Percentiles rank a stretch among this genome's conserved stretches.
These are phyloP conservation scores for Ramaria sp. DNA, from an alignment of 768 basidiomycete species.

Conservation along the genomic window DNA sequence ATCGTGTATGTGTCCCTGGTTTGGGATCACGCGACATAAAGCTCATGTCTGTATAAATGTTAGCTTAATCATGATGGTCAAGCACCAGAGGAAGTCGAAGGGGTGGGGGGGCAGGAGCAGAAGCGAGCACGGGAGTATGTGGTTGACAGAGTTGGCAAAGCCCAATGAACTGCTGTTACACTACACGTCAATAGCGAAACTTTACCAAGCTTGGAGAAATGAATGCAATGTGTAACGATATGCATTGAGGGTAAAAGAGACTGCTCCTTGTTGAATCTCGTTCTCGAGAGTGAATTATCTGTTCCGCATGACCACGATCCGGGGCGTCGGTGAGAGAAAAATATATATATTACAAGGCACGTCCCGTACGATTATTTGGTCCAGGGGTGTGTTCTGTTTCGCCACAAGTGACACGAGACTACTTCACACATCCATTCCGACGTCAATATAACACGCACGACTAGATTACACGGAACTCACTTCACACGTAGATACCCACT, in stretches of 20 bases:
- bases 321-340: background rate
- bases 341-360: background rate
- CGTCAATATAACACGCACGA: too few species aligned
- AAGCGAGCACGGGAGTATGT: constrained; percentile 70
- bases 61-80: constrained; percentile 78
- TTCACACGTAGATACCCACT: constrained; percentile 29
- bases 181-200: too few species aligned
- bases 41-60: background rate
- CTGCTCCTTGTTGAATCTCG: background rate
- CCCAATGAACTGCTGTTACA: constrained; percentile 17
- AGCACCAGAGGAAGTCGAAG: constrained; percentile 81
- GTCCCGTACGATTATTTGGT: background rate
- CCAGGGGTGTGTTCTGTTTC: background rate
- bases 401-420: background rate
- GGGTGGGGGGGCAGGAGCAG: constrained; percentile 88
- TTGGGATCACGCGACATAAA: background rate
- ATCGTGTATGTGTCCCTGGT: constrained; percentile 46
- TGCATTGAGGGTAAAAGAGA: too few species aligned
- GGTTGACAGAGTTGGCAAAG: constrained; percentile 57
- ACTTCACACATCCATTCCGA: too few species aligned
- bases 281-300: background rate
- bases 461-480: background rate
- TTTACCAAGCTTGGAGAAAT: too few species aligned
- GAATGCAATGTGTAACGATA: background rate
- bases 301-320: background rate